Base-by-base conservation (phyloP, 2,329 filamentous ascomycete genomes). In the Eutypa lata region DNA sequence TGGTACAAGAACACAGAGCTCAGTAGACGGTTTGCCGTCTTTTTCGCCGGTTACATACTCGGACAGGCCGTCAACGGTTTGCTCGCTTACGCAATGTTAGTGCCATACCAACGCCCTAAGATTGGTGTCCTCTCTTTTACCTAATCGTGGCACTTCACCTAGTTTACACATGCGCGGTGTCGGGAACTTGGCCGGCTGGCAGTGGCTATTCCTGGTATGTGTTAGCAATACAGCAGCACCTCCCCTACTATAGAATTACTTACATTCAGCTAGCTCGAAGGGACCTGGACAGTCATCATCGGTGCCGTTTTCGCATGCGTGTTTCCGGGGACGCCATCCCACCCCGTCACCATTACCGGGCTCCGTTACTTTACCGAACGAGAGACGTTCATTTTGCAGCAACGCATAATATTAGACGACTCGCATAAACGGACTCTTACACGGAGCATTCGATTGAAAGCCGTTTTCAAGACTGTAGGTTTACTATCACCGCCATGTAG, bases 1-100 rank as follows among this genome's bases (percentile, higher is more conserved):
- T 76, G 72, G 70, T 76, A 75, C 52, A 75, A 71, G 43, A 67
- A 63, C 19, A 64, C 65, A 3, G 73, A 76, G 53, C 73, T 68
- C 0, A 71, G 68, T 58, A 64, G 72, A 26, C 68, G 73, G 13
- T 68, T 73, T 6, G 70, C 68, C 31, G 55, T 72, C 7, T 74
- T 75, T 60, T 75, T 72, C 57, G 68, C 73, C 31, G 73, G 72
- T 3, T 70, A 74, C 47, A 65, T 73, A 56, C 67, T 73, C 38
- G 71, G 71, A 6, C 66, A 68, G 6, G 73, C 71, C 1, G 70
- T 68, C 22, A 57, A 56, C 16, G 58, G 57, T 40, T 53, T 57
- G 5, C 33, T 61, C 11, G 58, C 56, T 26, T 58, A 56, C 26
- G 53, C 13, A 8, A 72, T 71, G 19, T 65, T 76, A 18, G 67